Base-by-base conservation (phyloP, 805 yeast species). In the Saccharomycopsis sp. region DNA sequence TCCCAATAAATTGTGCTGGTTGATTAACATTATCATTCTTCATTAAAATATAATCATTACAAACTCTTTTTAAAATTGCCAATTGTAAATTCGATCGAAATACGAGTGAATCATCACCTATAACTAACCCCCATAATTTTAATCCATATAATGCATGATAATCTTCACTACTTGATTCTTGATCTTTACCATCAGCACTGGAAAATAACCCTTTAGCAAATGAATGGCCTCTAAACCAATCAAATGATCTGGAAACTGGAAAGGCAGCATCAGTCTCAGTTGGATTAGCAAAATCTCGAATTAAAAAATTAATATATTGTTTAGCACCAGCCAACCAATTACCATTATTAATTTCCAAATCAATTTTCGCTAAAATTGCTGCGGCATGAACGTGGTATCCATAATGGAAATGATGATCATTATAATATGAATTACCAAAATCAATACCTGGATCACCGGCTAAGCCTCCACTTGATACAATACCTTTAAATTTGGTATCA, bases 391-490 rank as follows among this genome's bases (percentile, higher is more conserved):
- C 70, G 57, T 79, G 85, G 55, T 82, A 81, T 11, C 85, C 85
- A 53, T 81, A 81, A 58, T 81, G 87, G 66, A 80, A 81, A 58
- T 81, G 87, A 59, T 81, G 89, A 55, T 81, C 87, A 56, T 81
- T 81, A 59, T 80, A 81, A 58, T 70, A 74, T 1, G 85, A 70
- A 56, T 81, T 81, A 38, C 87, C 88, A 56, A 76, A 81, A 63
- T 88, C 96, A 22, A 76, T 76, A 29, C 68, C 59, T 22, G 71
- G 54, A 47, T 69, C 71, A 4, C 62, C 71, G 31, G 63, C 68
- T 27, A 72, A 65, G 4, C 75, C 77, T 0, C 87, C 85, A 0
- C 81, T 69, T 0, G 95, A 83, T 8, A 85, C 72, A 5, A 87
- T 54, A 1, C 96, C 96, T 52, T 75, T 77, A 87, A 89, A 86